Percentiles rank a stretch among this genome's conserved stretches.
phyloP scores from a whole-genome alignment of 169 alveolate genomes.

The Plasmodium berghei region DNA sequence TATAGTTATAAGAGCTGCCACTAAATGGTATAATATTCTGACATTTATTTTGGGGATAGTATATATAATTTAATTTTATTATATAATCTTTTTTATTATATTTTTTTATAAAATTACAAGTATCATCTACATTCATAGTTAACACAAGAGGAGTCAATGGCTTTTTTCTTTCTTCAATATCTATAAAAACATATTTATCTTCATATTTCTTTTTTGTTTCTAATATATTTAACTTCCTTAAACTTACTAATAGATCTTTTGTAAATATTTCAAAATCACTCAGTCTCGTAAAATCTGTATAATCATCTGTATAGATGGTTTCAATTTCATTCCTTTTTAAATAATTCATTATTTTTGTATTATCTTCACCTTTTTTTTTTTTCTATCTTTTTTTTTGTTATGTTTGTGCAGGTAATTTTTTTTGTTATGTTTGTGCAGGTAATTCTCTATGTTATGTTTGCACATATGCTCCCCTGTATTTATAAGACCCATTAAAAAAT shows the following conservation, averaged over 20 bases:
- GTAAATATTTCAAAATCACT: conserved; percentile 72
- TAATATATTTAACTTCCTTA: conserved; percentile 45
- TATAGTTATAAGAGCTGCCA: conserved; percentile 14
- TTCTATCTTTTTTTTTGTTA: not conserved
- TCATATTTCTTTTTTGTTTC: conserved; percentile 70
- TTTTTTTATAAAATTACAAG: conserved; percentile 58
- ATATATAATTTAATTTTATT: conserved; percentile 57
- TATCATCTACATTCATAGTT: conserved; percentile 51
- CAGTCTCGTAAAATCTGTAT: conserved; percentile 71
- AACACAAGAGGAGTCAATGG: conserved; percentile 56
- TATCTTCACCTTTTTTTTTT: not conserved
- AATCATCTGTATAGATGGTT: conserved; percentile 51
- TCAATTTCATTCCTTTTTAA: conserved; percentile 55
- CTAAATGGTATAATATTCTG: conserved; percentile 58
- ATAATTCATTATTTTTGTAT: conserved; percentile 34
- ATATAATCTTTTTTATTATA: conserved; percentile 36
- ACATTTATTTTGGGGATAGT: conserved; percentile 67
- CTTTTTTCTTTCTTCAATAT: conserved; percentile 37
- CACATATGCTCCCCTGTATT: not conserved
- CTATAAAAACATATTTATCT: conserved; percentile 50
- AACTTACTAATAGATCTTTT: conserved; percentile 61
- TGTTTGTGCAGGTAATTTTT: too few relatives aligned
- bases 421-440: not conserved
- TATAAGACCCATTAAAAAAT: too few relatives aligned
- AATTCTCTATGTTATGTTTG: not conserved